Evolutionary conservation across 768 basidiomycete genomes (phyloP).

Genomic region (Suillus luteus): DNA sequence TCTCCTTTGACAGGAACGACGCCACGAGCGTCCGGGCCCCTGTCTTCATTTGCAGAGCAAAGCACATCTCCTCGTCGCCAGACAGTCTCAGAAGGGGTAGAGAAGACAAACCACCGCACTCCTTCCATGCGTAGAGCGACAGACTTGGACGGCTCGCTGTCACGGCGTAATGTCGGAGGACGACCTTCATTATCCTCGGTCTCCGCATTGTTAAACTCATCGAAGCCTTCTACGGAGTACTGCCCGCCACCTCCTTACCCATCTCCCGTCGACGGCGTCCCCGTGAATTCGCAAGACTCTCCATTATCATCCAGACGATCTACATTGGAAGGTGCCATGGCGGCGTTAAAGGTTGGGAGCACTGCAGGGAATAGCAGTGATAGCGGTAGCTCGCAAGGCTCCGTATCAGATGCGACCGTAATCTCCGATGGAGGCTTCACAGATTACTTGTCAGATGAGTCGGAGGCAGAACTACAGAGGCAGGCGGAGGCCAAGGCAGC

Average conservation of each 20-base stretch:
- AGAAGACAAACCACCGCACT: slow-evolving; percentile 53
- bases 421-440: slow-evolving; percentile 88
- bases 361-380: slow-evolving; percentile 67
- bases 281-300: slow-evolving; percentile 31
- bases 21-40: slow-evolving; percentile 29
- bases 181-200: slow-evolving; percentile 49
- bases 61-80: slow-evolving; percentile 49
- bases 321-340: slow-evolving; percentile 41
- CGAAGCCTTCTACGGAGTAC: slow-evolving; percentile 25
- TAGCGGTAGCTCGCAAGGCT: slow-evolving; percentile 48
- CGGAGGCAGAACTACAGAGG: slow-evolving; percentile 84
- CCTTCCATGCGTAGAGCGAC: slow-evolving; percentile 62
- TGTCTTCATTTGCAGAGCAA: slow-evolving; percentile 51
- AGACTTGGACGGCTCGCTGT: slow-evolving; percentile 52
- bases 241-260: slow-evolving; percentile 22
- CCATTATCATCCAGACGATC: slow-evolving; percentile 32
- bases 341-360: slow-evolving; percentile 37
- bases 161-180: slow-evolving; percentile 48
- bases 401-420: slow-evolving; percentile 71
- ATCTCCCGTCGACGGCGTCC: slow-evolving; percentile 25
- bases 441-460: slow-evolving; percentile 90
- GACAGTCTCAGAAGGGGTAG: slow-evolving; percentile 49
- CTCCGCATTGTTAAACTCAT: slow-evolving; percentile 33
- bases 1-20: slow-evolving; percentile 28
- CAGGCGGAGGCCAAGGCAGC: slow-evolving; percentile 83